Percentiles rank a stretch among this genome's conserved stretches.
Conservation (phyloP, 352 stramenopile genomes). For the Pythium aquatile region DNA sequence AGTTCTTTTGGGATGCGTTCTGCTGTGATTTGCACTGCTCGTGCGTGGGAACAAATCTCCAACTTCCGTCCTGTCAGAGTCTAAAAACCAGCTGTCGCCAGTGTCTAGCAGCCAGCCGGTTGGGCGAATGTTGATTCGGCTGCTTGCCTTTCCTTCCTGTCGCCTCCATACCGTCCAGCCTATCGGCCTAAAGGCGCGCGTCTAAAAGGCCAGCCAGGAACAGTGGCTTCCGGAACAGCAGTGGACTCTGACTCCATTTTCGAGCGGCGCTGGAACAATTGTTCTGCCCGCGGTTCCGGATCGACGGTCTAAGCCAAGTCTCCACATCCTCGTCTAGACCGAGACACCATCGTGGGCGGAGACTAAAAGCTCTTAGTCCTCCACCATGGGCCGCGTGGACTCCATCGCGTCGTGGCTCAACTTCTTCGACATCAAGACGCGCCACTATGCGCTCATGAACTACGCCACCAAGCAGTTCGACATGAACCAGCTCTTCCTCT, state of each 20-base stretch:
- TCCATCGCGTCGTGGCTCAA: constrained; percentile 56
- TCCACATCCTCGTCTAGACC: background rate
- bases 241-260: background rate
- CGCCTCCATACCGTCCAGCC: background rate
- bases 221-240: background rate
- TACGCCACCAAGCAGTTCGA: constrained; percentile 46
- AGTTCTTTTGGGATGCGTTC: background rate
- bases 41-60: background rate
- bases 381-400: constrained; percentile 23
- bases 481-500: constrained; percentile 51
- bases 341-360: background rate
- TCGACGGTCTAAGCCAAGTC: background rate
- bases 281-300: background rate
- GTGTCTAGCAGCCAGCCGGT: background rate
- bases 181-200: background rate
- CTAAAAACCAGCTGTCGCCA: background rate
- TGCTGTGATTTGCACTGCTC: background rate
- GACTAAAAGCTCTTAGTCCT: background rate
- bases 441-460: constrained; percentile 47
- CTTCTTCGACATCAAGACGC: constrained; percentile 67
- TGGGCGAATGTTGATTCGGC: constrained; percentile 6
- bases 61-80: background rate
- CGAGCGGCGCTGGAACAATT: background rate
- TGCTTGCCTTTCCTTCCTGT: constrained; percentile 1
- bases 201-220: background rate